Evolutionary conservation across 2,329 filamentous ascomycete genomes (phyloP).

Genomic region (Neocucurbitaria cava): DNA sequence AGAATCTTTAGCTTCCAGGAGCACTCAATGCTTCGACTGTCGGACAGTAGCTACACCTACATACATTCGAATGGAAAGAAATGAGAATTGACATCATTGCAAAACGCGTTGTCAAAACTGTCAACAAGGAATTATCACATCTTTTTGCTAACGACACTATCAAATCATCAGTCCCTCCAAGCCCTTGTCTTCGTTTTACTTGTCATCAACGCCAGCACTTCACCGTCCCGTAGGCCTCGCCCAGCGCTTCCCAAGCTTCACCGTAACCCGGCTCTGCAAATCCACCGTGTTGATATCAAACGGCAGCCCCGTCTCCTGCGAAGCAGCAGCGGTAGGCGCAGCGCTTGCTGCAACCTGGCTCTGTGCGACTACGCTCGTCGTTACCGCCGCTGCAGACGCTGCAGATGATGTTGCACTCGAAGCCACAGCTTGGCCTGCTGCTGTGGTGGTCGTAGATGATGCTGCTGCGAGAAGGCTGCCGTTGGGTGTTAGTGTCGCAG

Average conservation of each 20-base stretch:
- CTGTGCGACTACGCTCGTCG: constrained; percentile 20
- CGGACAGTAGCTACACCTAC: constrained; percentile 6
- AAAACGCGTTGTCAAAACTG: neutral
- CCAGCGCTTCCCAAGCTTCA: constrained; percentile 38
- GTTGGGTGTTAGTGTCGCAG: constrained; percentile 29
- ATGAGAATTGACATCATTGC: neutral
- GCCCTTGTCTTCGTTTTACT: neutral
- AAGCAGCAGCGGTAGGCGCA: constrained; percentile 16
- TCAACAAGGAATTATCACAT: neutral
- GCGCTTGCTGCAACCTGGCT: constrained; percentile 29
- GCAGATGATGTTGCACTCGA: constrained; percentile 4
- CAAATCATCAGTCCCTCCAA: neutral
- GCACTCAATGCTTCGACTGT: constrained; percentile 20
- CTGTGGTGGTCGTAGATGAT: constrained; percentile 24
- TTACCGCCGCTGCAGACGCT: neutral
- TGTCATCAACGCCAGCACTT: constrained; percentile 15
- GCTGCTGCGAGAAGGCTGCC: constrained; percentile 19
- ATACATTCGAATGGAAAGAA: constrained; percentile 2
- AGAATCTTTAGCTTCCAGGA: constrained; percentile 6
- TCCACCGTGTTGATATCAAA: constrained; percentile 45
- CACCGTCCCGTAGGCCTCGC: constrained; percentile 27
- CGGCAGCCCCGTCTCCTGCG: constrained; percentile 24
- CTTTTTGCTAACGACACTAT: neutral
- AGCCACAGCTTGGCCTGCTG: constrained; percentile 22
- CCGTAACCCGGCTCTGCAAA: constrained; percentile 45